Conservation (phyloP, 306 rosid species). For the Quercus mongolica region DNA sequence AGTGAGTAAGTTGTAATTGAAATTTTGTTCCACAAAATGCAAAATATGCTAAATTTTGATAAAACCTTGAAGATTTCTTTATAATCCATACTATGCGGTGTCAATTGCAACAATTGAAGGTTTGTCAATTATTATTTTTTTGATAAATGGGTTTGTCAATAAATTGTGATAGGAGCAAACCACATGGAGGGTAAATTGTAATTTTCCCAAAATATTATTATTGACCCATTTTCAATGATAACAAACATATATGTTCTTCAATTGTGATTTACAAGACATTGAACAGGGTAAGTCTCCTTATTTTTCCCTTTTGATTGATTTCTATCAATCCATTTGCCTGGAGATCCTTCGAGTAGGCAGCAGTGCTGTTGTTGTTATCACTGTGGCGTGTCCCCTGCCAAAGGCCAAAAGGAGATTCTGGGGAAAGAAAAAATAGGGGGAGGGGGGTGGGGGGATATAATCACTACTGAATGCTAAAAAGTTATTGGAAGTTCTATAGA, state of each 20-base stretch:
- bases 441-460: background rate
- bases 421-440: too few relatives aligned
- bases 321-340: background rate
- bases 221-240: background rate
- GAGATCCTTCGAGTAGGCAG: background rate
- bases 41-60: too few relatives aligned
- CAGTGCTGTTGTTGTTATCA: background rate
- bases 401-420: too few relatives aligned
- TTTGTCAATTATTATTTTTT: too few relatives aligned
- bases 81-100: too few relatives aligned
- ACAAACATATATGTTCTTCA: background rate
- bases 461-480: background rate
- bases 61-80: too few relatives aligned
- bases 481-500: background rate
- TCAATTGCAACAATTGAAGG: too few relatives aligned
- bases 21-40: too few relatives aligned
- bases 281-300: background rate
- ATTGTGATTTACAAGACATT: background rate
- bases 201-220: background rate
- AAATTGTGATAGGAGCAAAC: too few relatives aligned
- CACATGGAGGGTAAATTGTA: too few relatives aligned
- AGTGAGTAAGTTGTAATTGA: too few relatives aligned
- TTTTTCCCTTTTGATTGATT: background rate
- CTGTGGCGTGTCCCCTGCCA: background rate
- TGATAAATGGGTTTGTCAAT: too few relatives aligned